phyloP scores from a whole-genome alignment of 352 stramenopile species.

The Phytophthora cactorum region DNA sequence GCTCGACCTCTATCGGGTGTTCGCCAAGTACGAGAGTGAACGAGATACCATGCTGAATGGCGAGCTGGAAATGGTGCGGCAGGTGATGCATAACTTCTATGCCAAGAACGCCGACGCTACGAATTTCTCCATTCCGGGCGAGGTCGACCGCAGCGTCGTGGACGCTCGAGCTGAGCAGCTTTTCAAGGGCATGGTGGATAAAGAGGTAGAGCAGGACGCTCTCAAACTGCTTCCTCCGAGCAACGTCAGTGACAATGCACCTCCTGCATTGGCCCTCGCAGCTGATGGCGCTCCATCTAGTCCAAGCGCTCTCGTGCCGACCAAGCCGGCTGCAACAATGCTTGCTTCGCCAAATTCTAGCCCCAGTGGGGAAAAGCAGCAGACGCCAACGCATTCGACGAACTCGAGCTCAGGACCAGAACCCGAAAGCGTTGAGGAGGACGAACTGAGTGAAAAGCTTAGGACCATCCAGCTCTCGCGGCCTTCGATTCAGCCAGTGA shows the following conservation, averaged over 20 bases:
- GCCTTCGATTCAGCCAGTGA: slow-evolving; percentile 60
- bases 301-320: slow-evolving; percentile 16
- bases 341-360: background rate
- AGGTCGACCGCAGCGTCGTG: slow-evolving; percentile 55
- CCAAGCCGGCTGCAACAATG: slow-evolving; percentile 16
- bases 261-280: slow-evolving; percentile 2
- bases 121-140: slow-evolving; percentile 64
- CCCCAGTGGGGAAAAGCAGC: slow-evolving; percentile 22
- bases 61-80: slow-evolving; percentile 82
- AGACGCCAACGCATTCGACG: slow-evolving; percentile 8
- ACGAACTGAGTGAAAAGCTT: slow-evolving; percentile 71
- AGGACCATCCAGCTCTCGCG: slow-evolving; percentile 69
- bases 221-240: slow-evolving; percentile 33
- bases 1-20: slow-evolving; percentile 73
- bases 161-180: slow-evolving; percentile 61
- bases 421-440: slow-evolving; percentile 46
- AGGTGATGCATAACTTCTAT: slow-evolving; percentile 85
- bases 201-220: slow-evolving; percentile 48
- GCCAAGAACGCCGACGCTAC: slow-evolving; percentile 74
- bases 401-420: slow-evolving; percentile 23
- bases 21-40: slow-evolving; percentile 81
- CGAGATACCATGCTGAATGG: slow-evolving; percentile 77
- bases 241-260: slow-evolving; percentile 11
- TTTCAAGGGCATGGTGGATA: slow-evolving; percentile 66
- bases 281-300: slow-evolving; percentile 11